Evolutionary conservation across 1,284 basidiomycete species (phyloP), one percentile per base, ranked within the genome.

Genomic region (Heimioporus retisporus): DNA sequence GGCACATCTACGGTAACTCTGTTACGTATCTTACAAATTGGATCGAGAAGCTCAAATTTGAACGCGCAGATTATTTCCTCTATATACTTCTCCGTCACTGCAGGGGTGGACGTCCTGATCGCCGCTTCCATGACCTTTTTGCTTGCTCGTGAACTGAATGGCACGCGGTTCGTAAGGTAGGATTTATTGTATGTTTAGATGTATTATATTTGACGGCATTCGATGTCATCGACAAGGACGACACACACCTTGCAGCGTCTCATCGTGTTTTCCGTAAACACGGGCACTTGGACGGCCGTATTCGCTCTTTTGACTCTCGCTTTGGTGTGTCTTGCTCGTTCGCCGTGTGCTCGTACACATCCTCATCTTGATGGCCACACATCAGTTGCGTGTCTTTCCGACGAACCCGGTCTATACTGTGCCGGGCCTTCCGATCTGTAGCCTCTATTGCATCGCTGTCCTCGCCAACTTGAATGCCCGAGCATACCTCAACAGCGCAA

Each of bases 401-500:
- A 23, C 13, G 4, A 48, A 56, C 11, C 16, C 59, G 21, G 10
- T 57, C 18, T 66, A 69, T 18, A 2, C 31, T 3, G 35, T 59
- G 19, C 59, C 60, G 13, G 28, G 8, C 1, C 15, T 59, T 23
- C 68, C 68, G 5, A 55, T 72, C 35, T 67, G 68, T 25, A 25
- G 68, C 5, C 16, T 72, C 35, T 71, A 71, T 25, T 67, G 58
- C 28, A 71, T 63, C 35, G 64, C 61, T 2, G 31, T 70, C 15
- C 64, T 72, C 15, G 69, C 63, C 61, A 71, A 65, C 55, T 31
- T 70, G 42, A 70, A 71, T 28, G 21, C 23, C 2, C 62, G 69
- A 55, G 23, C 10, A 10, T 71, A 71, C 40, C 28, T 72, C 1
- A 16, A 10, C 44, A 19, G 44, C 18, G 16, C 44, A 10, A 19